Percentiles rank a stretch among this genome's conserved stretches.
Conservation (phyloP, 2,329 filamentous ascomycete species). For the Clarireedia hainanense region DNA sequence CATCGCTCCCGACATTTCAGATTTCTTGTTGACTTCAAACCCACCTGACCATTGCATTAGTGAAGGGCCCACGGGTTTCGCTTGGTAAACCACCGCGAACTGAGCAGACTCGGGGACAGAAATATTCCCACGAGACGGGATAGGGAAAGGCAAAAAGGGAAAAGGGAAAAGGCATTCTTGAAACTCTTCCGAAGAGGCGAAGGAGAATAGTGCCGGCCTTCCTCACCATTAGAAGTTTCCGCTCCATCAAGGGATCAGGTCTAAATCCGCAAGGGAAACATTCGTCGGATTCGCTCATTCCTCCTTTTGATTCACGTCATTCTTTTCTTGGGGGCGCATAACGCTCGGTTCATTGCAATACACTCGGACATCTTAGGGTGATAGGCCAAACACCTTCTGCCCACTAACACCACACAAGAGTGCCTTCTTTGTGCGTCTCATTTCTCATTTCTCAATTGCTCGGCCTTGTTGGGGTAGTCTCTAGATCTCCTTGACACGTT, state of each 20-base stretch:
- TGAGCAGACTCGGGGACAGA: no score
- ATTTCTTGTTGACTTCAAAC: no score
- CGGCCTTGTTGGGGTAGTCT: neutral
- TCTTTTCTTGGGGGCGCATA: neutral
- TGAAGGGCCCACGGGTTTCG: no score
- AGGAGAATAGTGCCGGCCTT: neutral
- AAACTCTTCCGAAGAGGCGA: no score
- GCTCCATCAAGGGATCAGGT: neutral
- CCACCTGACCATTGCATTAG: no score
- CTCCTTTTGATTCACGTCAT: neutral
- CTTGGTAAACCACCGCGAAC: no score
- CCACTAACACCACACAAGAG: neutral
- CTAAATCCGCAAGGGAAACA: neutral
- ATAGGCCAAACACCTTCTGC: neutral
- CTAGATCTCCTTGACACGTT: neutral
- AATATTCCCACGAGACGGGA: no score
- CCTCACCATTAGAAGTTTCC: neutral
- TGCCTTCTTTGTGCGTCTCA: neutral
- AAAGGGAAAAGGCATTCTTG: no score
- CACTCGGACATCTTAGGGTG: neutral
- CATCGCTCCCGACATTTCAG: no score
- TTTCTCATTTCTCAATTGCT: neutral
- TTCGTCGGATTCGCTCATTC: conserved; percentile 6
- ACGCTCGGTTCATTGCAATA: neutral
- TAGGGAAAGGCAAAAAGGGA: no score